Base-by-base conservation (phyloP, 768 basidiomycete species). In the Flagelloscypha sp. region DNA sequence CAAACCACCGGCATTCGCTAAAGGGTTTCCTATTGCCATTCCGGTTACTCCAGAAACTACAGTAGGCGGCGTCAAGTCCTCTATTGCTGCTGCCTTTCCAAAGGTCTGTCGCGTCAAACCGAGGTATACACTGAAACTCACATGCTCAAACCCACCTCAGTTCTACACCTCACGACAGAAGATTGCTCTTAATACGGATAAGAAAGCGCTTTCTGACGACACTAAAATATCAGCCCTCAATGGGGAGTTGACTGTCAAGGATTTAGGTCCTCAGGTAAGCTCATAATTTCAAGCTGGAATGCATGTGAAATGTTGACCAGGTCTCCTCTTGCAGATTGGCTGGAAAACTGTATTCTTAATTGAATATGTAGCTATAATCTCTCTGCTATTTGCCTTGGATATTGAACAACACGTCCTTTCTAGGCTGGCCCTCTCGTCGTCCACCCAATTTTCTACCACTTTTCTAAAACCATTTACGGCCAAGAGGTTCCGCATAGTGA, bases 261-360 rank as follows among this genome's bases (percentile, higher is more conserved):
- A 98, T 57, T 62, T 98, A 20, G 95, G 95, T 0, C 72, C 82
- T 6, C n/a, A n/a, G n/a, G n/a, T n/a, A n/a, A n/a, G n/a, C n/a
- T n/a, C n/a, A n/a, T n/a, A n/a, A n/a, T n/a, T n/a, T n/a, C n/a
- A n/a, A n/a, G n/a, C n/a, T n/a, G n/a, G n/a, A n/a, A n/a, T n/a
- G n/a, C n/a, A n/a, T n/a, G n/a, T n/a, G n/a, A n/a, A n/a, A n/a
- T n/a, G n/a, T n/a, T n/a, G n/a, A n/a, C n/a, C n/a, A n/a, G n/a
- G n/a, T n/a, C n/a, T n/a, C n/a, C n/a, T n/a, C n/a, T n/a, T n/a
- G n/a, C 95, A 99, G 56, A 64, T 94, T 29, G 71, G 76, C 48
- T 97, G 93, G 86, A 71, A 68, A 48, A 84, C 83, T 0, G 88
- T 97, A 12, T 97, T 89, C 57, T 53, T 97, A 33, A 63, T 84